A percentile compares a stretch with the other conserved stretches of the same genome.
These are phyloP conservation scores for Setomelanomma holmii DNA, from an alignment of 2,329 filamentous ascomycete genomes.

Conservation along the genomic window DNA sequence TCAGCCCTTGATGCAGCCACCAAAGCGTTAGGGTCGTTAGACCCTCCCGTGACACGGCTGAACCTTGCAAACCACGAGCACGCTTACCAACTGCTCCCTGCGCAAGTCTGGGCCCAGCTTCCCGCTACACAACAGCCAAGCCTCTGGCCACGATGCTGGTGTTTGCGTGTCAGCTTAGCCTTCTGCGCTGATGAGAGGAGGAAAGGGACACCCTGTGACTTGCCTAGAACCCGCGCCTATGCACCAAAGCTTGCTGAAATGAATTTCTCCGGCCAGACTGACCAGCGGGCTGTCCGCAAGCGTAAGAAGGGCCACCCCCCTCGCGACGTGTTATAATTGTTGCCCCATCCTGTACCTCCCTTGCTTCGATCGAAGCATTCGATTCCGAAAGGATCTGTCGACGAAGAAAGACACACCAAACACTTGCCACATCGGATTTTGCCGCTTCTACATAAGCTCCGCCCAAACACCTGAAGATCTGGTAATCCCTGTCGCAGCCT, in stretches of 20 bases:
- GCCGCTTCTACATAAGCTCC: slow-evolving; percentile 6
- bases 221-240: slow-evolving; percentile 34
- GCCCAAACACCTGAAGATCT: slow-evolving; percentile 12
- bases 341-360: too few relatives aligned
- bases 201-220: slow-evolving; percentile 33
- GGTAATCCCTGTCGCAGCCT: slow-evolving; percentile 21
- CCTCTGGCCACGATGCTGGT: slow-evolving; percentile 21
- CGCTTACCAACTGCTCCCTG: slow-evolving; percentile 16
- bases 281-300: slow-evolving; percentile 18
- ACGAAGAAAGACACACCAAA: neutral
- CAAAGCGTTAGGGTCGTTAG: slow-evolving; percentile 22
- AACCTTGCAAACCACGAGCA: slow-evolving; percentile 25
- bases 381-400: too few relatives aligned
- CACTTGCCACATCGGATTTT: neutral
- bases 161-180: slow-evolving; percentile 41
- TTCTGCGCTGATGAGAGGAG: slow-evolving; percentile 29
- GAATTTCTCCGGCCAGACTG: slow-evolving; percentile 20
- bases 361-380: too few relatives aligned
- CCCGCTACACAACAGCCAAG: slow-evolving; percentile 29
- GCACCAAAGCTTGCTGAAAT: slow-evolving; percentile 27
- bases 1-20: slow-evolving; percentile 29
- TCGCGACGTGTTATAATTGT: too few relatives aligned
- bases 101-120: slow-evolving; percentile 21
- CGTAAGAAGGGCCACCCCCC: slow-evolving; percentile 33
- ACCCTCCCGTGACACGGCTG: slow-evolving; percentile 22